These are phyloP conservation scores for Clavispora phyllophila DNA, from an alignment of 805 yeast genomes.

Conservation along the genomic window DNA sequence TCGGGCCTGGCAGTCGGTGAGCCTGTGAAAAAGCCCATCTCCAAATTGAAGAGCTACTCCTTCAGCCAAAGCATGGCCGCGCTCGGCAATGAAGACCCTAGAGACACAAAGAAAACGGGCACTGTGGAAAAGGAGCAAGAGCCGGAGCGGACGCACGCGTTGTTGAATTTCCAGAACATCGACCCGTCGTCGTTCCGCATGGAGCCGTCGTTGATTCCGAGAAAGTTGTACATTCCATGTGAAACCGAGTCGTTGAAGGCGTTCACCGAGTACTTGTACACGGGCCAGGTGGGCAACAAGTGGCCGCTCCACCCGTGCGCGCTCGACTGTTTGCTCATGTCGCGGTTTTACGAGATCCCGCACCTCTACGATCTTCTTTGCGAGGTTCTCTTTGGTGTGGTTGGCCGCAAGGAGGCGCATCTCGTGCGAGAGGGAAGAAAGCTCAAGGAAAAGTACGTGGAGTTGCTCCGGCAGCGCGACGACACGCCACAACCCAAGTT, in stretches of 20 bases:
- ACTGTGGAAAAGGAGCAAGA: background rate
- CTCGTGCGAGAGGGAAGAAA: constrained; percentile 37
- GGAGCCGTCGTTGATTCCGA: constrained; percentile 63
- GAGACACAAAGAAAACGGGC: background rate
- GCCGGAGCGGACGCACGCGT: constrained; percentile 10
- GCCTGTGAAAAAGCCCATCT: background rate
- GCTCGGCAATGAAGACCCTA: background rate
- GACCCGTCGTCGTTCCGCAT: constrained; percentile 31
- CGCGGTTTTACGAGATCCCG: constrained; percentile 66
- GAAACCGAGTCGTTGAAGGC: constrained; percentile 57
- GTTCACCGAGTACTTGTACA: constrained; percentile 66
- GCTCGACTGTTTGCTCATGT: constrained; percentile 55
- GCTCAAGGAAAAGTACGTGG: constrained; percentile 26
- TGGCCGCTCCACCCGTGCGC: constrained; percentile 71
- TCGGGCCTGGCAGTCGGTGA: background rate
- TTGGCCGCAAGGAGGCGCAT: constrained; percentile 61
- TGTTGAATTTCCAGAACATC: constrained; percentile 30
- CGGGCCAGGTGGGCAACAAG: constrained; percentile 73
- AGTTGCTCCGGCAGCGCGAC: constrained; percentile 20
- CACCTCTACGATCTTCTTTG: constrained; percentile 62
- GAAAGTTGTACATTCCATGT: constrained; percentile 67
- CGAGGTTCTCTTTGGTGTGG: constrained; percentile 64
- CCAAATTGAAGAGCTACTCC: background rate
- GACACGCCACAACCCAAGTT: constrained; percentile 20
- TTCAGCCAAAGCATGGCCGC: background rate